Base-by-base conservation (phyloP, 2,329 filamentous ascomycete genomes). In the Pseudogymnoascus sp. region DNA sequence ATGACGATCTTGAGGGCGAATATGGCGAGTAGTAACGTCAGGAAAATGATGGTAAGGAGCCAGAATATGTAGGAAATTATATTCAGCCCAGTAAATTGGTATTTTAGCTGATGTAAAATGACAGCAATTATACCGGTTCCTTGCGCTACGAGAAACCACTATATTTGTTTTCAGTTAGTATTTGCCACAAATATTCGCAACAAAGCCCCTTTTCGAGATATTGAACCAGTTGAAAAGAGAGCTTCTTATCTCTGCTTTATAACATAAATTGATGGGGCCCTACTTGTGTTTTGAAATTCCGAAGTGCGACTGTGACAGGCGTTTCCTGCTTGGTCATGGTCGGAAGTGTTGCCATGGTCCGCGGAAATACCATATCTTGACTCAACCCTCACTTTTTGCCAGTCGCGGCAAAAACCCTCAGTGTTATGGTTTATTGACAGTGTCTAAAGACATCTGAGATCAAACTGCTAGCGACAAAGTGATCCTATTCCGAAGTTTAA, bases 71-170 rank as follows among this genome's bases (percentile, higher is more conserved):
- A 71, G 14, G 75, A 72, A 39, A 78, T 70, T 21, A 71, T 72
- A 14, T 65, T 64, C 2, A 78, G 68, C 3, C 74, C 76, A 1
- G 65, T 63, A 66, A 79, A 79, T 65, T 77, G 76, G 64, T 79
- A 78, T 64, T 74, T 69, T 1, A 77, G 67, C 54, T 74, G 71
- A 64, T 74, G 70, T 1, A 78, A 70, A 51, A 76, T 68, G 6
- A 76, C 66, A 12, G 73, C 70, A 6, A 75, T 66, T 63, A 76
- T 75, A 23, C 73, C 72, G 1, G 71, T 77, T 16, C 75, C 75
- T 67, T 77, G 75, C 0, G 76, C 72, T 26, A 77, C 64, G 6
- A 77, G 70, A 64, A 78, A 76, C 73, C 75, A 76, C 66, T 71
- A 18, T 57, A 18, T 8, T 21, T 11, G 51, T 21, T 57, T 18